A percentile compares a stretch with the other conserved stretches of the same genome.
Evolutionary conservation across 1,284 basidiomycete species (phyloP).

Genomic region (Ceratobasidium theobromae): DNA sequence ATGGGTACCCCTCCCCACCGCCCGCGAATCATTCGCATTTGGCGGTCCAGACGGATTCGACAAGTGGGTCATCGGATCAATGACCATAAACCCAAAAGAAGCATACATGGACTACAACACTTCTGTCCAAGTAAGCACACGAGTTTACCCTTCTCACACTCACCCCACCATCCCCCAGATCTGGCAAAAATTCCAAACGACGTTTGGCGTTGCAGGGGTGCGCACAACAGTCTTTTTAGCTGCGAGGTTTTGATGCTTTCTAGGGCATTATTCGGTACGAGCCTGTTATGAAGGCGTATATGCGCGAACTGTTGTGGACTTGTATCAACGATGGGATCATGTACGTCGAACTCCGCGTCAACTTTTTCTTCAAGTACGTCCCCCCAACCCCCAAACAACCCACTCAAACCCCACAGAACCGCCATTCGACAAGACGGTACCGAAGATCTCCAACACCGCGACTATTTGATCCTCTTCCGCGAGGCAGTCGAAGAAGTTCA

Average conservation of each 20-base stretch:
- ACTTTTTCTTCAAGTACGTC: constrained; percentile 62
- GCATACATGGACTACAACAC: constrained; percentile 72
- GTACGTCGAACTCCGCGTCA: constrained; percentile 70
- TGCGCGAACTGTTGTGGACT: constrained; percentile 61
- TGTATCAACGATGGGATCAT: constrained; percentile 72
- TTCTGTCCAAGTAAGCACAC: constrained; percentile 54
- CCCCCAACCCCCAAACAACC: background rate
- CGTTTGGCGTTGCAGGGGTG: constrained; percentile 54
- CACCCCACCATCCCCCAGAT: constrained; percentile 50
- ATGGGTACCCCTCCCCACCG: constrained; percentile 59
- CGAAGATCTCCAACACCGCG: constrained; percentile 58
- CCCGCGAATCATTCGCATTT: constrained; percentile 54
- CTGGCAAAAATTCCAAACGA: constrained; percentile 65
- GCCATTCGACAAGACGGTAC: constrained; percentile 61
- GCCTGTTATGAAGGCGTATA: constrained; percentile 60
- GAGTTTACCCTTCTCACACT: background rate
- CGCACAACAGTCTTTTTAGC: constrained; percentile 35
- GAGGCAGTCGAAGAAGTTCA: constrained; percentile 59
- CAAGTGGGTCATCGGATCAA: constrained; percentile 56
- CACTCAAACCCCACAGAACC: constrained; percentile 37
- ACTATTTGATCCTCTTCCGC: constrained; percentile 62
- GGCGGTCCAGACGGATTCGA: constrained; percentile 61
- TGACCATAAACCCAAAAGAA: constrained; percentile 66
- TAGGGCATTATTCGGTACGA: constrained; percentile 57
- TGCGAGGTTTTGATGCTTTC: background rate